Conservation (phyloP, 2,329 filamentous ascomycete species). For the Fusarium tuaranense region DNA sequence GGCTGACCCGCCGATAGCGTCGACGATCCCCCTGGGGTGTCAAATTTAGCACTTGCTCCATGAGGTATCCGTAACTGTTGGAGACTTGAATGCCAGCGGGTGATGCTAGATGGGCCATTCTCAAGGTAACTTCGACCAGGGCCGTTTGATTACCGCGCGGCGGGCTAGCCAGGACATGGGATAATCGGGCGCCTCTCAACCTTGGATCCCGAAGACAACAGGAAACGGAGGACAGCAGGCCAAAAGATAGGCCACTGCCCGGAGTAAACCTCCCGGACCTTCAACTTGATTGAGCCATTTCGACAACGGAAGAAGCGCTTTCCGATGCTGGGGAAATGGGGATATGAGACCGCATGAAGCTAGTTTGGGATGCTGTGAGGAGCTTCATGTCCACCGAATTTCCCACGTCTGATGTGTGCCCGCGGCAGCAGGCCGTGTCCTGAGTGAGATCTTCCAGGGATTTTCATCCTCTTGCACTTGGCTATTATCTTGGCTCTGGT, state of each 20-base stretch:
- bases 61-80: neutral
- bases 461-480: neutral
- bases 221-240: neutral
- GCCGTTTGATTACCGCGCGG: slow-evolving; percentile 19
- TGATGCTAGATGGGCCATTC: slow-evolving; percentile 14
- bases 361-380: neutral
- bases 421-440: neutral
- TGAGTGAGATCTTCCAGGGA: neutral
- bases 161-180: slow-evolving; percentile 10
- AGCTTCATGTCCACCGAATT: neutral
- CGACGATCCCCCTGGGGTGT: slow-evolving; percentile 36
- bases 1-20: slow-evolving; percentile 28
- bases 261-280: slow-evolving; percentile 28
- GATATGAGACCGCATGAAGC: neutral
- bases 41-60: slow-evolving; percentile 42
- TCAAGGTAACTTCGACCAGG: slow-evolving; percentile 32
- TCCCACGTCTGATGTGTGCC: neutral
- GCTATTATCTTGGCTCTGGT: neutral
- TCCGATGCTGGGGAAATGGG: neutral
- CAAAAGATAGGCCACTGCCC: slow-evolving; percentile 2
- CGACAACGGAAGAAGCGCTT: neutral
- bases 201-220: slow-evolving; percentile 10
- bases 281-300: neutral
- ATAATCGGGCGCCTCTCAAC: slow-evolving; percentile 23
- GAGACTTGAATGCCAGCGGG: slow-evolving; percentile 3